Percentiles rank a stretch among this genome's conserved stretches.
phyloP scores from a whole-genome alignment of 768 basidiomycete species.

The Suillus variegatus region DNA sequence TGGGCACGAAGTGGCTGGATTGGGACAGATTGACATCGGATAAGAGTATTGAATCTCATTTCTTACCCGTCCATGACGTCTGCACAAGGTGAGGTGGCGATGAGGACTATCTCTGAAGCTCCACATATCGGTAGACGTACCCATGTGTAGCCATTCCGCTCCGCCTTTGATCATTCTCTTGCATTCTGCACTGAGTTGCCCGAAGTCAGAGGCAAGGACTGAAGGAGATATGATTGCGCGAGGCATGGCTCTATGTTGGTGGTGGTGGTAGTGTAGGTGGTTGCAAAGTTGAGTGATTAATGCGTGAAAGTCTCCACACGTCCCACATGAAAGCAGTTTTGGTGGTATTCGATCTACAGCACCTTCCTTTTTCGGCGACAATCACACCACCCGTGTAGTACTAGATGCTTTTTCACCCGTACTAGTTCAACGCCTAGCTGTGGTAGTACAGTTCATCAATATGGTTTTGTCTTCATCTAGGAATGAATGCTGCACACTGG shows the following conservation, averaged over 20 bases:
- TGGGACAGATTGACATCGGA: slow-evolving; percentile 13
- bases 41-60: slow-evolving; percentile 9
- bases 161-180: slow-evolving; percentile 94
- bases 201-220: slow-evolving; percentile 96
- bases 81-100: slow-evolving; percentile 29
- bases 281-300: neutral
- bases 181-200: slow-evolving; percentile 93
- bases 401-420: neutral
- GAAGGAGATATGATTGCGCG: slow-evolving; percentile 95
- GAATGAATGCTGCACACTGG: too few species aligned
- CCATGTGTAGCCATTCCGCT: slow-evolving; percentile 99
- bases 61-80: slow-evolving; percentile 97
- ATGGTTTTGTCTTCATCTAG: too few species aligned
- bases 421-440: too few species aligned
- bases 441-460: neutral
- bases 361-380: slow-evolving; percentile 26
- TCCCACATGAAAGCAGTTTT: slow-evolving; percentile 7
- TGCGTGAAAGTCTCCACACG: slow-evolving; percentile 9
- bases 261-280: slow-evolving; percentile 11
- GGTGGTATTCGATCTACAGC: slow-evolving; percentile 21
- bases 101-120: slow-evolving; percentile 17
- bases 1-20: slow-evolving; percentile 92
- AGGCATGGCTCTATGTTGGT: slow-evolving; percentile 53
- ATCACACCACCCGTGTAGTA: neutral
- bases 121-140: slow-evolving; percentile 38